Percentiles rank a stretch among this genome's conserved stretches.
phyloP scores from a whole-genome alignment of 345 rosid species.

The Durio zibethinus region DNA sequence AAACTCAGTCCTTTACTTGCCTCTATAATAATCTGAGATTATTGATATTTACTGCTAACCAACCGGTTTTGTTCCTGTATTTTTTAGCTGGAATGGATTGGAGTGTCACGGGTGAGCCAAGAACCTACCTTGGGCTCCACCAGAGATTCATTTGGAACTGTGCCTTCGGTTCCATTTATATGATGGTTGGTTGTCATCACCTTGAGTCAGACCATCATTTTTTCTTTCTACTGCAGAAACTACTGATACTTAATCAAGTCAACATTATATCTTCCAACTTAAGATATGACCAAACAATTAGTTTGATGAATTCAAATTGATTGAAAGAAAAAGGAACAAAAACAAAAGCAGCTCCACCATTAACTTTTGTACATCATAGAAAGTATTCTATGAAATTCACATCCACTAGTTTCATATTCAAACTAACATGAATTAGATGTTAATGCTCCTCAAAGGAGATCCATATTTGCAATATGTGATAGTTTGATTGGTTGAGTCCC shows the following conservation, averaged over 20 bases:
- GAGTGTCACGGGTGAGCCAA: slow-evolving; percentile 24
- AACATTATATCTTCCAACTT: slow-evolving; percentile 11
- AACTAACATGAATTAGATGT: no score
- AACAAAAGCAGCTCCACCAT: background rate
- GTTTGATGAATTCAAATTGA: background rate
- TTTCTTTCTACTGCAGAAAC: background rate
- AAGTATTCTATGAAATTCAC: no score
- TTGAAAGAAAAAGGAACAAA: background rate
- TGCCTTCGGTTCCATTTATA: background rate
- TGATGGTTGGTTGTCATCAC: slow-evolving; percentile 7
- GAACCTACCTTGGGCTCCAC: slow-evolving; percentile 36
- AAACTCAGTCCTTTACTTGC: background rate
- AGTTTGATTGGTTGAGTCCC: no score
- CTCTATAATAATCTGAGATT: background rate
- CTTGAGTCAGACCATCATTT: slow-evolving; percentile 14
- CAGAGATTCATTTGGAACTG: background rate
- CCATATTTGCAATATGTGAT: no score
- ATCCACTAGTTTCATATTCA: no score
- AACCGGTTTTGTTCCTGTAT: background rate
- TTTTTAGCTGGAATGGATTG: slow-evolving; percentile 2
- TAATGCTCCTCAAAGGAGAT: no score
- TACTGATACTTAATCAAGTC: slow-evolving; percentile 9
- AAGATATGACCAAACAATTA: background rate
- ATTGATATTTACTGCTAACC: background rate
- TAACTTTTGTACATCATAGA: no score